Conservation (phyloP, 352 stramenopile genomes). For the Globisporangium mamillatum region DNA sequence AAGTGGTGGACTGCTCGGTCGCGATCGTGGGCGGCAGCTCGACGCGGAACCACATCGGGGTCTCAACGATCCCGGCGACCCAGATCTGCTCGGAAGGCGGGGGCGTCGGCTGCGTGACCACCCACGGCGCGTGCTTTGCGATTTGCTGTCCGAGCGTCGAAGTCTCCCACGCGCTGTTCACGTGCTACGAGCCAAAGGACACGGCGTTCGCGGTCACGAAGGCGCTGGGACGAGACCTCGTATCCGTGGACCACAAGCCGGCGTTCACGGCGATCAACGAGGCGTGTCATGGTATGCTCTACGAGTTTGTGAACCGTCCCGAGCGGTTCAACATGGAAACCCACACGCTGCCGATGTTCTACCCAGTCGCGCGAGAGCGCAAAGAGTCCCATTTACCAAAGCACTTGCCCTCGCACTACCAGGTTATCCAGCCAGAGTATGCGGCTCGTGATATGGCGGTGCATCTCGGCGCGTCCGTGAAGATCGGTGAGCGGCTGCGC, state of each 20-base stretch:
- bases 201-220: conserved; percentile 70
- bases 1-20: conserved; percentile 73
- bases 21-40: conserved; percentile 62
- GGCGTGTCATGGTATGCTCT: conserved; percentile 67
- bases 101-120: conserved; percentile 58
- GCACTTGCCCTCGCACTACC: conserved; percentile 36
- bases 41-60: conserved; percentile 23
- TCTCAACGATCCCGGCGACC: conserved; percentile 31
- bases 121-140: conserved; percentile 66
- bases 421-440: conserved; percentile 72
- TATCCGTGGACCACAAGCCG: conserved; percentile 66
- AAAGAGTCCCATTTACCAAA: conserved; percentile 19
- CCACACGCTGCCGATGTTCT: conserved; percentile 69
- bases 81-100: conserved; percentile 79
- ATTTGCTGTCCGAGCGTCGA: conserved; percentile 81
- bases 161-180: conserved; percentile 76
- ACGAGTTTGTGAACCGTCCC: conserved; percentile 55
- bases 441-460: conserved; percentile 49
- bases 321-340: conserved; percentile 64
- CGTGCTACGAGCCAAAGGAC: conserved; percentile 77
- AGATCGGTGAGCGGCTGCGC: conserved; percentile 59
- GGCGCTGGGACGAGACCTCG: conserved; percentile 52
- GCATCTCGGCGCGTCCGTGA: conserved; percentile 51
- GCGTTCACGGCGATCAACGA: conserved; percentile 73
- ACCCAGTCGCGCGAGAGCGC: conserved; percentile 59